These are phyloP conservation scores for Colletotrichum horii DNA, from an alignment of 2,329 filamentous ascomycete species.

Conservation along the genomic window DNA sequence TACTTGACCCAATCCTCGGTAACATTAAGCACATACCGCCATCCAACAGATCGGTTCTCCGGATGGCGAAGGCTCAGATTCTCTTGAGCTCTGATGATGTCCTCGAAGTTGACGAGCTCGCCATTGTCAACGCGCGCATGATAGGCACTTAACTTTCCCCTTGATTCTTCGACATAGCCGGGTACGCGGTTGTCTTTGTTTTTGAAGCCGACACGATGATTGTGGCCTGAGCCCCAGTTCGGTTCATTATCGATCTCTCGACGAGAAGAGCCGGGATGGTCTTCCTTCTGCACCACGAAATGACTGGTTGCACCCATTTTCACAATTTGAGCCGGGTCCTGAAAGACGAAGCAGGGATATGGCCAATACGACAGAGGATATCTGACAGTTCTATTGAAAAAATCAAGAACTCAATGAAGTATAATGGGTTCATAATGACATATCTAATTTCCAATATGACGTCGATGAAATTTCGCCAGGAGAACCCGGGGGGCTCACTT, in stretches of 20 bases:
- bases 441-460: too few species aligned
- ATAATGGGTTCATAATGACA: too few species aligned
- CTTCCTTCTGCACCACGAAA: slow-evolving; percentile 1
- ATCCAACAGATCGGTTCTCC: slow-evolving; percentile 47
- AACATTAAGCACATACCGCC: slow-evolving; percentile 54
- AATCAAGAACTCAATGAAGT: too few species aligned
- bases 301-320: slow-evolving; percentile 12
- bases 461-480: too few species aligned
- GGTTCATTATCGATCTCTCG: slow-evolving; percentile 47
- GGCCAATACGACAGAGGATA: too few species aligned
- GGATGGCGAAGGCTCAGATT: slow-evolving; percentile 49
- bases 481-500: too few species aligned
- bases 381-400: too few species aligned
- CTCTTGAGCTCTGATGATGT: slow-evolving; percentile 37
- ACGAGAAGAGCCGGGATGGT: slow-evolving; percentile 41
- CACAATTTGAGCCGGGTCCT: background rate
- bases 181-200: slow-evolving; percentile 39
- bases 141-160: background rate
- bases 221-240: slow-evolving; percentile 41
- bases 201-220: slow-evolving; percentile 44
- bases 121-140: slow-evolving; percentile 23
- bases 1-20: slow-evolving; percentile 56
- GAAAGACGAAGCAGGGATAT: too few species aligned
- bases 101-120: slow-evolving; percentile 41
- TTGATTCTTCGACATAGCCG: slow-evolving; percentile 29